Evolutionary conservation across 805 yeast genomes (phyloP), one percentile per base, ranked within the genome.

Genomic region (Kodamaea sagamina): DNA sequence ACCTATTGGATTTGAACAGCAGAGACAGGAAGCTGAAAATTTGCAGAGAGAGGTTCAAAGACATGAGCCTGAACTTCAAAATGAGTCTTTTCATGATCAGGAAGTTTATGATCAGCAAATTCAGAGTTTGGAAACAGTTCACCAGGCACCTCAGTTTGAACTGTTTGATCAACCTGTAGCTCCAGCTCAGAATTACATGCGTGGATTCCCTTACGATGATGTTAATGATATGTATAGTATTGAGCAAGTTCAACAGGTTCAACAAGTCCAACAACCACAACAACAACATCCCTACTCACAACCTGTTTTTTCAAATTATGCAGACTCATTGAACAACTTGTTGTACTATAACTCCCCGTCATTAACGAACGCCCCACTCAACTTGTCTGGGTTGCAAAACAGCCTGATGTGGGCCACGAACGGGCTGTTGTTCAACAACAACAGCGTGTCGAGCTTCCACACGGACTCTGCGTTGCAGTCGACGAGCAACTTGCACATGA

Each of bases 11-110:
- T 22, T 42, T 18, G 49, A 48, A n/a, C n/a, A n/a, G 49, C 21
- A 60, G 55, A 42, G 48, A 17, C 32, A 29, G 8, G 7, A 13
- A 7, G 32, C n/a, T n/a, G n/a, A n/a, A n/a, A n/a, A n/a, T n/a
- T n/a, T n/a, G 22, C 22, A 18, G 22, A 48, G 7, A 47, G 64
- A 12, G 48, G 38, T 8, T 12, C 32, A 29, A 12, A 13, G 16
- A 12, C 7, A 29, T 15, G 32, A 29, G 5, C 4, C 4, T 29
- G 28, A 21, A 13, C 28, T n/a, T n/a, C 37, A 19, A 32, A 18
- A 32, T 19, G 36, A 32, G 21, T n/a, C n/a, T n/a, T n/a, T n/a
- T n/a, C n/a, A n/a, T n/a, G n/a, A n/a, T n/a, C n/a, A n/a, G n/a
- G n/a, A n/a, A n/a, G n/a, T n/a, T n/a, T n/a, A n/a, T n/a, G n/a